Percentiles rank a stretch among this genome's conserved stretches.
phyloP scores from a whole-genome alignment of 768 basidiomycete genomes.

The Boletales sp. region DNA sequence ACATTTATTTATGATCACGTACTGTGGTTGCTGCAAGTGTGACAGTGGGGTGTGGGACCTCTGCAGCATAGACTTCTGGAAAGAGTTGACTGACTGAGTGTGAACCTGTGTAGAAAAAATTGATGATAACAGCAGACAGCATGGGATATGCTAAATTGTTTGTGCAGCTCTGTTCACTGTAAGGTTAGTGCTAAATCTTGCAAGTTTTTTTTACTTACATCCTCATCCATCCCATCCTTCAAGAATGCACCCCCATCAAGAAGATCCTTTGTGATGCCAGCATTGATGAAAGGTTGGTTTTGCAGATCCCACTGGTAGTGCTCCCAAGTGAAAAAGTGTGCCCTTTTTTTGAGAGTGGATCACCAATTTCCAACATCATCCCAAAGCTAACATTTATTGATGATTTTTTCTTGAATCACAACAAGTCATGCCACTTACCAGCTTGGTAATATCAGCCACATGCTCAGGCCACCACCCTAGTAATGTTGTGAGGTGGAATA shows the following conservation, averaged over 20 bases:
- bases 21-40: background rate
- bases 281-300: background rate
- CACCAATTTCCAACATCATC: constrained; percentile 3
- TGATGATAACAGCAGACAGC: background rate
- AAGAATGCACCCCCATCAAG: background rate
- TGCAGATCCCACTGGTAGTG: constrained; percentile 4
- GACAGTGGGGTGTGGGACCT: constrained; percentile 1
- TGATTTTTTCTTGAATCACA: no score
- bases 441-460: background rate
- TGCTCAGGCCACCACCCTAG: background rate
- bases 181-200: no score
- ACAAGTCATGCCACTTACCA: background rate
- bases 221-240: background rate
- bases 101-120: constrained; percentile 3
- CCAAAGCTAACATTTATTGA: background rate
- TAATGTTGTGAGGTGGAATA: no score
- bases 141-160: constrained; percentile 2
- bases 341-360: constrained; percentile 2
- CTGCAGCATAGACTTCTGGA: background rate
- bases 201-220: background rate
- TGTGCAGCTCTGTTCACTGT: background rate
- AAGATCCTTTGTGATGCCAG: background rate
- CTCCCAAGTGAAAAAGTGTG: background rate
- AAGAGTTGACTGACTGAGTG: background rate
- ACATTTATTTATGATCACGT: constrained; percentile 1